phyloP scores from a whole-genome alignment of 2,329 filamentous ascomycete species.

The Pyrenochaeta sp. region DNA sequence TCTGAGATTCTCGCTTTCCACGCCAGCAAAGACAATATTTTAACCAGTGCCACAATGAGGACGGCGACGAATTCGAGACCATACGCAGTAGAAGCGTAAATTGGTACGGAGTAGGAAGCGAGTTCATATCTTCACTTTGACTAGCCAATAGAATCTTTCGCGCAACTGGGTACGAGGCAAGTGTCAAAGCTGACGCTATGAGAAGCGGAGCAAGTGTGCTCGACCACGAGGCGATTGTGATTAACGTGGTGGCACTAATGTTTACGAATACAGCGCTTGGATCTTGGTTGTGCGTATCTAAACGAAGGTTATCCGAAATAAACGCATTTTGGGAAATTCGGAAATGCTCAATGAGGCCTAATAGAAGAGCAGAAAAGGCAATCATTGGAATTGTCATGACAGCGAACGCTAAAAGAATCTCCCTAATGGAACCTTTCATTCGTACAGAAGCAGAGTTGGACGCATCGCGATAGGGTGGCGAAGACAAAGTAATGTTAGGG shows the following conservation, averaged over 20 bases:
- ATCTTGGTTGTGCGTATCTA: not conserved
- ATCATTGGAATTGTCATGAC: constrained; percentile 5
- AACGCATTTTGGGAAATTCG: not conserved
- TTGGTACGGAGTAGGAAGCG: constrained; percentile 2
- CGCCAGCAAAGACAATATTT: constrained; percentile 1
- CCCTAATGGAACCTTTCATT: constrained; percentile 1
- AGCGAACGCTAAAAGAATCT: constrained; percentile 3
- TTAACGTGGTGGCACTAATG: constrained; percentile 2
- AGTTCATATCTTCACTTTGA: not conserved
- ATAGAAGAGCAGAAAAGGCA: not conserved
- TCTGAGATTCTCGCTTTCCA: not conserved
- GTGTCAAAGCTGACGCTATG: constrained; percentile 1
- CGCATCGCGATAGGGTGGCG: too few species aligned
- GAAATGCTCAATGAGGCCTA: constrained; percentile 1
- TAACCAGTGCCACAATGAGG: constrained; percentile 1
- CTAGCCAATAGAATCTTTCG: not conserved
- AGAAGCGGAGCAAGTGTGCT: constrained; percentile 2
- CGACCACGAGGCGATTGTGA: constrained; percentile 1
- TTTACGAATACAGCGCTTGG: not conserved
- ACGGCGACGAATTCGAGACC: not conserved
- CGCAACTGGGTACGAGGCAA: constrained; percentile 1
- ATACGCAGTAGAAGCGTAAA: constrained; percentile 2
- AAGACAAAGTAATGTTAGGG: too few species aligned
- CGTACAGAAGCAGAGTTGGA: not conserved
- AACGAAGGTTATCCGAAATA: not conserved